Evolutionary conservation across 352 stramenopile species (phyloP).

Genomic region (Halophytophthora batemanensis): DNA sequence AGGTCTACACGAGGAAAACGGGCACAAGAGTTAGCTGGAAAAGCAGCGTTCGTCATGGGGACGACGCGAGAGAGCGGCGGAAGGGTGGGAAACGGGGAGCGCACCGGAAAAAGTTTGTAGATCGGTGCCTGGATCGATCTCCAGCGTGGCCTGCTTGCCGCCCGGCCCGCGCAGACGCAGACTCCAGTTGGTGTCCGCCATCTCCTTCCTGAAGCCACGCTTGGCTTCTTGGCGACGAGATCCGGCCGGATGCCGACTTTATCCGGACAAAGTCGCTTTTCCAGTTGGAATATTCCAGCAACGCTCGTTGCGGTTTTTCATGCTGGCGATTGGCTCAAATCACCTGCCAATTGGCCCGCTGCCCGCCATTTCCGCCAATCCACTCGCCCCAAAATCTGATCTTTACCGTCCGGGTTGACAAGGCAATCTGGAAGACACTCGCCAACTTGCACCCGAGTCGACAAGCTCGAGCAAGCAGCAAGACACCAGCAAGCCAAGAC

Average conservation of each 20-base stretch:
- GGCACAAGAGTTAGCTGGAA: too few relatives aligned
- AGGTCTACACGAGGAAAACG: conserved; percentile 27
- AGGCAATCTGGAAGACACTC: too few relatives aligned
- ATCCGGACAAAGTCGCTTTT: neutral
- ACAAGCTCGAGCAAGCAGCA: neutral
- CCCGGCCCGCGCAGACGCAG: conserved; percentile 60
- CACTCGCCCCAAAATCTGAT: too few relatives aligned
- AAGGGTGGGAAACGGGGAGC: conserved; percentile 11
- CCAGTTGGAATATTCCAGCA: conserved; percentile 17
- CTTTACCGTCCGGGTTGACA: too few relatives aligned
- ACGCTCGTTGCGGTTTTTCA: conserved; percentile 1
- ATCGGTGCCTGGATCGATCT: conserved; percentile 34
- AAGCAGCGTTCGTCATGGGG: conserved; percentile 3
- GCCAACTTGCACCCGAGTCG: too few relatives aligned
- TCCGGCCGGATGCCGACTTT: too few relatives aligned
- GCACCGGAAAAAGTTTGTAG: conserved; percentile 53
- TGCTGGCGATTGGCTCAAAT: too few relatives aligned
- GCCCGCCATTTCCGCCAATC: too few relatives aligned
- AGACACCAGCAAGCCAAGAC: neutral
- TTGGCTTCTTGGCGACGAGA: too few relatives aligned
- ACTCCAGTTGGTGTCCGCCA: conserved; percentile 41
- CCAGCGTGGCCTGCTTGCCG: conserved; percentile 51
- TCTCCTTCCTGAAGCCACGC: neutral
- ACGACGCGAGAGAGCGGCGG: neutral
- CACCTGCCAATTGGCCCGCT: too few relatives aligned